These are phyloP conservation scores for Colletotrichum tropicicola DNA, from an alignment of 2,329 filamentous ascomycete genomes.

Conservation along the genomic window DNA sequence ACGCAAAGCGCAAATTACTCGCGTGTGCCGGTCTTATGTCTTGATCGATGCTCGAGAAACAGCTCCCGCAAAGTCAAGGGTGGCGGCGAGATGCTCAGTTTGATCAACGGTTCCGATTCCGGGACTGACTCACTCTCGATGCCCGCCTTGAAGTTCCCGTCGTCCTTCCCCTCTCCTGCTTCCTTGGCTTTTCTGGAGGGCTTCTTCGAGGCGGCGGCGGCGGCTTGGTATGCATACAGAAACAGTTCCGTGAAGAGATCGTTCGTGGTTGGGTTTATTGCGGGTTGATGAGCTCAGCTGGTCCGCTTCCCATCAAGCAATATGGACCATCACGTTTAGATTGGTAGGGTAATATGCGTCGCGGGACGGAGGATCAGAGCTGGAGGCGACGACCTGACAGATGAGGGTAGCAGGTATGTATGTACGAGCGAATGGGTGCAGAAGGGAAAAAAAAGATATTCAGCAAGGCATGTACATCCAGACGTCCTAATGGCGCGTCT, in stretches of 20 bases:
- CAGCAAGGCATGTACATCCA: constrained; percentile 7
- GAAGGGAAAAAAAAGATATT: not conserved
- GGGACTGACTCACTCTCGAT: too few species aligned
- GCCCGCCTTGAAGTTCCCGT: too few species aligned
- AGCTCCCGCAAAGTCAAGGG: not conserved
- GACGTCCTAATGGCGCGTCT: constrained; percentile 12
- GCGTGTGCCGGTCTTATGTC: too few species aligned
- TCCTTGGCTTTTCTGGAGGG: too few species aligned
- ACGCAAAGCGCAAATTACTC: too few species aligned
- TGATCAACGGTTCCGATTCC: not conserved
- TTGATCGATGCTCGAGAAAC: not conserved
- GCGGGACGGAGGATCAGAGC: constrained; percentile 38
- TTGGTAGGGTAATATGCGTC: constrained; percentile 51
- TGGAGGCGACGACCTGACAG: constrained; percentile 29
- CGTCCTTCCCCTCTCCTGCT: constrained; percentile 33
- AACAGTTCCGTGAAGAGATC: constrained; percentile 37
- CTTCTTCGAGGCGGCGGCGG: not conserved
- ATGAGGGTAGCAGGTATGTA: constrained; percentile 1
- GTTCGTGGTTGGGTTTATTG: too few species aligned
- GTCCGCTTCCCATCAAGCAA: constrained; percentile 45
- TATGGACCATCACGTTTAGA: constrained; percentile 53
- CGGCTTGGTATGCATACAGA: constrained; percentile 50
- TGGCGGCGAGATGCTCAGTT: not conserved
- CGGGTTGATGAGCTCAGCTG: constrained; percentile 45
- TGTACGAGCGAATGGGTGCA: not conserved